Base-by-base conservation (phyloP, 208 protist genomes). In the Acanthamoeba sp. region DNA sequence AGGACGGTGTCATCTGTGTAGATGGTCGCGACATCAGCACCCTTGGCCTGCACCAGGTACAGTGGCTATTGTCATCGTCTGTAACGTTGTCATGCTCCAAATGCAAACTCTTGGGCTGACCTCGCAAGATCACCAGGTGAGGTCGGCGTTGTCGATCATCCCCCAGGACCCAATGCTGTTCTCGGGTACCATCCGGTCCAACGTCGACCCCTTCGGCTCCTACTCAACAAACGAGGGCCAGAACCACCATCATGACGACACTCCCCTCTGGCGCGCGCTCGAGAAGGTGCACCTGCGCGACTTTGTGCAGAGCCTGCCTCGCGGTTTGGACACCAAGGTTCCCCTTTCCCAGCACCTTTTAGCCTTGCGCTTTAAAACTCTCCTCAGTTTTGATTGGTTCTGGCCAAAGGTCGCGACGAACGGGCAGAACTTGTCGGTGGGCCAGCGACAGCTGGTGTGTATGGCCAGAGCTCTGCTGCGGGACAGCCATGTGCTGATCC, bases 1-100 rank as follows among this genome's bases (percentile, higher is more conserved):
- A 97, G 95, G 52, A 97, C 97, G 85, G 92, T 59, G n/a, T 96
- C 27, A 95, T 97, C 57, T n/a, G 7, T 14, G 97, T 97, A 42
- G 96, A 97, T 57, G 96, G 89, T 50, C 24, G 95, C 20, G 95
- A 98, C 80, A 97, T 97, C 52, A n/a, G 24, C n/a, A 57, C 91
- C 5, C 27, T 98, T 0, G 93, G 88, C 4, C 78, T 97, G 18
- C n/a, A 96, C 50, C 22, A 40, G 24, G 78, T 97, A 12, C 87
- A 88, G 16, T 52, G 48, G 50, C 48, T 52, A n/a, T n/a, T n/a
- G n/a, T n/a, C n/a, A n/a, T n/a, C n/a, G n/a, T n/a, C n/a, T n/a
- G n/a, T n/a, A n/a, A n/a, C n/a, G n/a, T n/a, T n/a, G n/a, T n/a
- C n/a, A n/a, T n/a, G n/a, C n/a, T n/a, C n/a, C n/a, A n/a, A n/a